phyloP scores from a whole-genome alignment of 2,329 filamentous ascomycete species.

The Hypoxylon sp. region DNA sequence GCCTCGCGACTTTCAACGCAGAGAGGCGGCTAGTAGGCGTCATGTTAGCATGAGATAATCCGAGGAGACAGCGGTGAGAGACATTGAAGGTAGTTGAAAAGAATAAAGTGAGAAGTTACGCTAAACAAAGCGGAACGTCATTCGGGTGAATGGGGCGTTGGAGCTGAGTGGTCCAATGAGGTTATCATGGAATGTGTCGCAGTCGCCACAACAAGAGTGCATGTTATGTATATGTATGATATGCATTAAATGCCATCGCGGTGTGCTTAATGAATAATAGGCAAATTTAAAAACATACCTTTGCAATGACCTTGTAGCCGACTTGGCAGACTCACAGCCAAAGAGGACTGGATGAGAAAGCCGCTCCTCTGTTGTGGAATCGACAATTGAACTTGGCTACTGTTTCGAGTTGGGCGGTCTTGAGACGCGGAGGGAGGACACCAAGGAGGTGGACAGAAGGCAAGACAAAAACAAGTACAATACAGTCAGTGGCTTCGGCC shows the following conservation, averaged over 20 bases:
- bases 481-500: conserved; percentile 33
- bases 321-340: conserved; percentile 39
- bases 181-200: conserved; percentile 47
- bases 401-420: conserved; percentile 49
- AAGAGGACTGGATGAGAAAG: conserved; percentile 47
- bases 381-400: conserved; percentile 44
- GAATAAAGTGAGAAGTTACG: conserved; percentile 31
- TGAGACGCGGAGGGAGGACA: conserved; percentile 48
- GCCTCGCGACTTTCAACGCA: conserved; percentile 42
- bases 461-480: conserved; percentile 33
- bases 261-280: conserved; percentile 24
- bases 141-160: conserved; percentile 36
- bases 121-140: conserved; percentile 36
- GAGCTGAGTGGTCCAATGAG: conserved; percentile 39
- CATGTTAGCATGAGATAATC: conserved; percentile 55
- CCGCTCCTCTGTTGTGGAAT: conserved; percentile 37
- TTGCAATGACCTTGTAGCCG: conserved; percentile 33
- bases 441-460: conserved; percentile 33
- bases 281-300: conserved; percentile 38
- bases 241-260: conserved; percentile 24
- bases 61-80: conserved; percentile 18
- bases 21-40: conserved; percentile 52
- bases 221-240: conserved; percentile 1
- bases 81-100: conserved; percentile 44
- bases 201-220: conserved; percentile 37